Evolutionary conservation across 306 rosid species (phyloP), one percentile per base, ranked within the genome.

Genomic region (Vigna reflexopilosa): DNA sequence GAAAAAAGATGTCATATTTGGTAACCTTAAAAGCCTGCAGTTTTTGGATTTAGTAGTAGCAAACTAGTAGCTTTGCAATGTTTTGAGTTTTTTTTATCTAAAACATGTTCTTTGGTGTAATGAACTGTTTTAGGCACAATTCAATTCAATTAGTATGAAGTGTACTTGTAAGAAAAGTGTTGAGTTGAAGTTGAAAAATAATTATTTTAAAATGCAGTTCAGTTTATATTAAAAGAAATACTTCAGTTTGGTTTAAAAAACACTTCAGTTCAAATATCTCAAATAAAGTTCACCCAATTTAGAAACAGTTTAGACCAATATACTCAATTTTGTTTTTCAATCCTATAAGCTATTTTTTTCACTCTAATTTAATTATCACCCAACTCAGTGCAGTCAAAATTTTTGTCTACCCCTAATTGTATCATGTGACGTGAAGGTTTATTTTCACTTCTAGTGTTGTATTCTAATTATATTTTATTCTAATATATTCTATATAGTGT

Each of bases 341-440:
- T 36, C 9, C 42, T 36, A 6, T 6, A 6, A 6, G 8, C 8
- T 36, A 36, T 36, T 36, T 36, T 30, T 36, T 36, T 36, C 42
- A 36, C 42, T 6, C 6, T 36, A 36, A 36, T 36, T 36, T 36
- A 36, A 6, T 36, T 36, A 36, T 34, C 9, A 36, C 42, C 42
- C 42, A 36, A 36, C 9, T 6, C 42, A 36, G 42, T 36, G 42
- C 42, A 6, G 42, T 36, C 42, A 36, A 36, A 5, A 6, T 1
- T 36, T 36, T 36, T 36, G 9, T 30, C 42, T 36, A 36, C 42
- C 42, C 9, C 42, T 36, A 36, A 36, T 36, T 36, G 9, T 51
- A 48, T 67, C 5, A 4, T 80, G 38, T 70, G 32, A 50, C 67
- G 48, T 58, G 54, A 48, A 17, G 52, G 45, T 80, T 71, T 77